A percentile compares a stretch with the other conserved stretches of the same genome.
Conservation (phyloP, 1,139 yeast species). For the Blastobotrys malaysiensis region DNA sequence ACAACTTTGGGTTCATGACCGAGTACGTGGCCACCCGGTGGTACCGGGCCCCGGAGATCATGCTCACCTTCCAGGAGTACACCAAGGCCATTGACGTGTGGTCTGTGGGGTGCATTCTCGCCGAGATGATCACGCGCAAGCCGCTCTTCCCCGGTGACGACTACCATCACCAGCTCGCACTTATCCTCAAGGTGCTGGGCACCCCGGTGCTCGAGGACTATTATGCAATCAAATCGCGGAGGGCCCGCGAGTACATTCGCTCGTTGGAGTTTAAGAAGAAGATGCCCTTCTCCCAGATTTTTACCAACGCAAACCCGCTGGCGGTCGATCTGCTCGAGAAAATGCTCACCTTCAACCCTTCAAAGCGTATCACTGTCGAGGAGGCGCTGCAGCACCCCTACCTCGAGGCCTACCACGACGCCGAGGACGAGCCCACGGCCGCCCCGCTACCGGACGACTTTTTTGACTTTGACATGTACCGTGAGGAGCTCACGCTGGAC, state of each 20-base stretch:
- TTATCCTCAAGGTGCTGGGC: slow-evolving; percentile 85
- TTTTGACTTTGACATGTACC: slow-evolving; percentile 74
- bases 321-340: slow-evolving; percentile 75
- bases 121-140: slow-evolving; percentile 81
- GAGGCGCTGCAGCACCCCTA: slow-evolving; percentile 84
- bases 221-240: slow-evolving; percentile 67
- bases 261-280: slow-evolving; percentile 63
- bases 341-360: slow-evolving; percentile 76
- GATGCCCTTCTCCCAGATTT: slow-evolving; percentile 48
- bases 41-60: slow-evolving; percentile 97
- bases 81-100: slow-evolving; percentile 94
- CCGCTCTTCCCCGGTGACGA: slow-evolving; percentile 95
- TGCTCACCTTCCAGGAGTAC: slow-evolving; percentile 90
- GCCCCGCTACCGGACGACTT: slow-evolving; percentile 68
- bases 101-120: slow-evolving; percentile 95
- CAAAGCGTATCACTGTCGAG: slow-evolving; percentile 68
- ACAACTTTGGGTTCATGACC: slow-evolving; percentile 74
- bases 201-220: slow-evolving; percentile 83
- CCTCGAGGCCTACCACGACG: slow-evolving; percentile 71
- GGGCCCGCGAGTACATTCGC: slow-evolving; percentile 83
- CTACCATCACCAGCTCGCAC: slow-evolving; percentile 81
- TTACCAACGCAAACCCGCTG: slow-evolving; percentile 54
- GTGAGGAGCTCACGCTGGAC: slow-evolving; percentile 61
- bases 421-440: slow-evolving; percentile 76
- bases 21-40: slow-evolving; percentile 97